These are phyloP conservation scores for Aegilops umbellulata DNA, from an alignment of 176 grass and related monocot species.

Conservation along the genomic window DNA sequence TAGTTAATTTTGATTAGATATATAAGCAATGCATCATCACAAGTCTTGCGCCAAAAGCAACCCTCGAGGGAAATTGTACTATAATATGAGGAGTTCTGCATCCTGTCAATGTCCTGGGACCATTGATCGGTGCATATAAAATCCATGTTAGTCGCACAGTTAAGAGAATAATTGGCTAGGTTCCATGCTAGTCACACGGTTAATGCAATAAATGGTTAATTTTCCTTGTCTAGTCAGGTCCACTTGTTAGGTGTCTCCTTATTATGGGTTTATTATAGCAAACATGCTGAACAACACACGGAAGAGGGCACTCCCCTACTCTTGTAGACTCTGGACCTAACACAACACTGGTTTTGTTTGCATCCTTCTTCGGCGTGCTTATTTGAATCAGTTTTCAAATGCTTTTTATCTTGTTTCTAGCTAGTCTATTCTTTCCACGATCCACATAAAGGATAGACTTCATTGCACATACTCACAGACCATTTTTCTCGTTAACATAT, in stretches of 20 bases:
- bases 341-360: conserved; percentile 19
- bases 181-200: neutral
- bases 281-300: conserved; percentile 22
- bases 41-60: conserved; percentile 28
- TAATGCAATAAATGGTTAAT: neutral
- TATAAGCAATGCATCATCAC: conserved; percentile 3
- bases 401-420: neutral
- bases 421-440: neutral
- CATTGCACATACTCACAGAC: neutral
- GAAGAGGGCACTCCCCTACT: conserved; percentile 22
- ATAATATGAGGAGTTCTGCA: conserved; percentile 3
- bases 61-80: conserved; percentile 2
- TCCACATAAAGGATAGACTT: neutral
- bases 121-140: conserved; percentile 24
- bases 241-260: conserved; percentile 28
- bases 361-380: conserved; percentile 15
- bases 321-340: conserved; percentile 38
- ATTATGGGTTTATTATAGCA: neutral
- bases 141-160: neutral
- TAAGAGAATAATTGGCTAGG: conserved; percentile 18
- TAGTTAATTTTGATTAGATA: conserved; percentile 38
- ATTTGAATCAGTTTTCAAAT: conserved; percentile 17
- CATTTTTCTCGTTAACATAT: neutral
- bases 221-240: conserved; percentile 17
- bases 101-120: conserved; percentile 41